Conservation (phyloP, 495 filamentous ascomycete genomes). For the Poronia punctata region DNA sequence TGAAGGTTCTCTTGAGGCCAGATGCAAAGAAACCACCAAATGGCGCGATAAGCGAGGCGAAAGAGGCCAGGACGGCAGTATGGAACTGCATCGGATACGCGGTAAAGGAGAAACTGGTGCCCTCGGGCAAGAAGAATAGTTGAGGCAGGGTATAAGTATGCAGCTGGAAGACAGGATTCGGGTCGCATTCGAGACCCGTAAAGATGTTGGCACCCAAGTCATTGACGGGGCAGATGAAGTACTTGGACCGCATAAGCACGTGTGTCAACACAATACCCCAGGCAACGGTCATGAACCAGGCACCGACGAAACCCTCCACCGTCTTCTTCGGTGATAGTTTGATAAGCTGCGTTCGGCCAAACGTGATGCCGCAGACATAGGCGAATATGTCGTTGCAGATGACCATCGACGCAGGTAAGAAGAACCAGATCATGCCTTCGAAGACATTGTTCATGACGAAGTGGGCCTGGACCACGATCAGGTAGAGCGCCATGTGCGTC, state of each 20-base stretch:
- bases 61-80: conserved; percentile 81
- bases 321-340: conserved; percentile 99
- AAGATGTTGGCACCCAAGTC: conserved; percentile 90
- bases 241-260: conserved; percentile 83
- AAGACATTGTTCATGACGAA: conserved; percentile 99
- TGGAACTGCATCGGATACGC: conserved; percentile 93
- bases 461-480: conserved; percentile 96
- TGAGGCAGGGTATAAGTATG: conserved; percentile 76
- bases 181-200: conserved; percentile 82
- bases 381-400: conserved; percentile 99
- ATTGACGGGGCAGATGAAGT: conserved; percentile 97
- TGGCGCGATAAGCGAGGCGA: conserved; percentile 93
- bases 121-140: conserved; percentile 49
- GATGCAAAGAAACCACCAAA: conserved; percentile 99
- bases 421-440: conserved; percentile 99
- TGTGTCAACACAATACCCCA: conserved; percentile 82
- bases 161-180: conserved; percentile 88
- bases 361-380: conserved; percentile 94
- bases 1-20: conserved; percentile 96
- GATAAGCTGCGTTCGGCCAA: conserved; percentile 94
- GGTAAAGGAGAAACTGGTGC: conserved; percentile 48
- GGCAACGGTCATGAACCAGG: conserved; percentile 89
- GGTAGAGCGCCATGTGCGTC: conserved; percentile 98
- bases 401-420: conserved; percentile 88
- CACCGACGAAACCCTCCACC: conserved; percentile 94